A percentile compares a stretch with the other conserved stretches of the same genome.
These are phyloP conservation scores for Wickerhamomyces canadensis DNA, from an alignment of 805 yeast species.

Conservation along the genomic window DNA sequence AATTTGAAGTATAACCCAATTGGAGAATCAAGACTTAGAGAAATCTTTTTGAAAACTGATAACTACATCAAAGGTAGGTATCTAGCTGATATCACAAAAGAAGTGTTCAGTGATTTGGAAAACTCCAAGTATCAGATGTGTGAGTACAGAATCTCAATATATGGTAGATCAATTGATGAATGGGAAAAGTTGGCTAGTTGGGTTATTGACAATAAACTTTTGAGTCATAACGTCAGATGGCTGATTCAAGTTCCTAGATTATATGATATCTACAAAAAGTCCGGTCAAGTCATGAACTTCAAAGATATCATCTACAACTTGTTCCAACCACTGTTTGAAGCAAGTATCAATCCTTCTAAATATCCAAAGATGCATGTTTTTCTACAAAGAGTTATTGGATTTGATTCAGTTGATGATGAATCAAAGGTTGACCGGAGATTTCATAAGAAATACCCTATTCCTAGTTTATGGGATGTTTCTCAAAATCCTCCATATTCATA, in stretches of 20 bases:
- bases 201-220: conserved; percentile 88
- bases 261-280: conserved; percentile 80
- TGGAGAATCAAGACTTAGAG: conserved; percentile 96
- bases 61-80: conserved; percentile 85
- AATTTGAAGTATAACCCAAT: conserved; percentile 95
- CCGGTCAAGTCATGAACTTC: conserved; percentile 64
- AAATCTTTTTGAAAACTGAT: conserved; percentile 92
- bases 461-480: conserved; percentile 70
- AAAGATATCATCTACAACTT: conserved; percentile 73
- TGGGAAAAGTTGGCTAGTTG: conserved; percentile 96
- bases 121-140: conserved; percentile 96
- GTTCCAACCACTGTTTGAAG: conserved; percentile 88
- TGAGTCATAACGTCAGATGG: conserved; percentile 96
- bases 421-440: conserved; percentile 83
- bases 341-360: conserved; percentile 71
- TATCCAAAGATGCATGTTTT: conserved; percentile 91
- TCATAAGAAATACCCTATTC: conserved; percentile 80
- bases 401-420: conserved; percentile 98
- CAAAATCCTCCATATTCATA: conserved; percentile 97
- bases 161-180: conserved; percentile 84
- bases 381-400: conserved; percentile 91
- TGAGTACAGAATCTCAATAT: conserved; percentile 90
- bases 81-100: conserved; percentile 88
- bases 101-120: conserved; percentile 91
- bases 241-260: conserved; percentile 90